A percentile compares a stretch with the other conserved stretches of the same genome.
phyloP scores from a whole-genome alignment of 768 basidiomycete genomes.

The Tylopilus subfusipes region DNA sequence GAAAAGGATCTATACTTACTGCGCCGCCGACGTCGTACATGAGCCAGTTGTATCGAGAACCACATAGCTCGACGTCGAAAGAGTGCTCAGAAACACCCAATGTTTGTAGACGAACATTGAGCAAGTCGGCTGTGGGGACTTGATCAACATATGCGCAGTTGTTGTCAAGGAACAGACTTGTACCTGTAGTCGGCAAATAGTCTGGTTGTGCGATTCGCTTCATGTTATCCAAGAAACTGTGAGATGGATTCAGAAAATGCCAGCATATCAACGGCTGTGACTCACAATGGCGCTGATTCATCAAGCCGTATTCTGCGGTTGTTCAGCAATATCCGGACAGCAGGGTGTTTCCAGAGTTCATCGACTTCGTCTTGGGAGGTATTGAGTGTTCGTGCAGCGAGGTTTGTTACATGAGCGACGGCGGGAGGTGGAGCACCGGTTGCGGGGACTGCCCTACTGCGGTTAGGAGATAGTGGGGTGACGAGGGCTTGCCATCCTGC shows the following conservation, averaged over 20 bases:
- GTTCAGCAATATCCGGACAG: constrained; percentile 54
- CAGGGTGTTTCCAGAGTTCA: constrained; percentile 68
- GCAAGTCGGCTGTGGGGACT: constrained; percentile 57
- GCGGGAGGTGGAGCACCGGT: constrained; percentile 30
- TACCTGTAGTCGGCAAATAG: constrained; percentile 70
- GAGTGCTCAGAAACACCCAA: constrained; percentile 75
- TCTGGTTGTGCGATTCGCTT: constrained; percentile 63
- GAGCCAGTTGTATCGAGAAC: constrained; percentile 67
- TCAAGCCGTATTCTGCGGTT: constrained; percentile 62
- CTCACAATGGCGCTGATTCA: constrained; percentile 75
- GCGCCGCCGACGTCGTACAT: constrained; percentile 84
- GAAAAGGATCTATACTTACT: constrained; percentile 40
- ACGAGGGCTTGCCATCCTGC: constrained; percentile 68
- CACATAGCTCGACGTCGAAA: constrained; percentile 63
- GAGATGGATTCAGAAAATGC: constrained; percentile 3
- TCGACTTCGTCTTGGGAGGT: constrained; percentile 49
- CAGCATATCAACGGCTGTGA: background rate
- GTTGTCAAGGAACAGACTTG: constrained; percentile 6
- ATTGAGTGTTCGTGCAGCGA: constrained; percentile 56
- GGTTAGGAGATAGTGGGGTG: constrained; percentile 39
- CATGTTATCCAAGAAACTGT: constrained; percentile 67
- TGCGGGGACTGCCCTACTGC: constrained; percentile 38
- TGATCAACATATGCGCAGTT: background rate
- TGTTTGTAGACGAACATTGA: constrained; percentile 77
- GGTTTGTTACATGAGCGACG: constrained; percentile 43